These are phyloP conservation scores for Cyanophora paradoxa DNA, from an alignment of 78 protist genomes.

Conservation along the genomic window DNA sequence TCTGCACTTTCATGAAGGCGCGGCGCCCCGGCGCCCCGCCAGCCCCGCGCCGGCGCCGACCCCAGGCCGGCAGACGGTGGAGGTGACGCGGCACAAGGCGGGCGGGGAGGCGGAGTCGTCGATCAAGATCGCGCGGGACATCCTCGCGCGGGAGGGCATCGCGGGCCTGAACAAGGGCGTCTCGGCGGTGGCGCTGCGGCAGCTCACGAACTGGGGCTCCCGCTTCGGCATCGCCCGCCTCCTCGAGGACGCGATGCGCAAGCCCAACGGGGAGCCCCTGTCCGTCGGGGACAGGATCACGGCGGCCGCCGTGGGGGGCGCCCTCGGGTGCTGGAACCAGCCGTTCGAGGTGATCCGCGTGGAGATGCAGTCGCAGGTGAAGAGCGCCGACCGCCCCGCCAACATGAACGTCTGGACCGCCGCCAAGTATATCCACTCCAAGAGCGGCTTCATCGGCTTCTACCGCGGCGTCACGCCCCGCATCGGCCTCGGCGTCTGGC, in stretches of 20 bases:
- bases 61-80: no score
- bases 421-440: neutral
- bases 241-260: neutral
- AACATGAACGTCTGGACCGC: neutral
- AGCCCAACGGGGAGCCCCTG: neutral
- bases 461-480: conserved; percentile 23
- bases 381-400: neutral
- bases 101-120: no score
- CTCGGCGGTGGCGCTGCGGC: conserved; percentile 22
- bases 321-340: conserved; percentile 23
- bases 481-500: conserved; percentile 21
- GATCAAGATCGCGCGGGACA: conserved; percentile 8
- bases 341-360: conserved; percentile 32
- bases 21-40: no score
- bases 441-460: conserved; percentile 17
- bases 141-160: conserved; percentile 6
- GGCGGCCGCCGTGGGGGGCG: conserved; percentile 17
- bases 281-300: neutral
- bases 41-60: no score
- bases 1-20: conserved; percentile 29
- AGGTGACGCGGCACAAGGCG: conserved; percentile 23
- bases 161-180: conserved; percentile 21
- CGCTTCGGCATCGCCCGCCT: conserved; percentile 20
- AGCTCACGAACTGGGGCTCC: conserved; percentile 36
- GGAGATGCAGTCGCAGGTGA: conserved; percentile 3